Conservation (phyloP, 257 asterid genomes). For the Solanum infundibuliforme region DNA sequence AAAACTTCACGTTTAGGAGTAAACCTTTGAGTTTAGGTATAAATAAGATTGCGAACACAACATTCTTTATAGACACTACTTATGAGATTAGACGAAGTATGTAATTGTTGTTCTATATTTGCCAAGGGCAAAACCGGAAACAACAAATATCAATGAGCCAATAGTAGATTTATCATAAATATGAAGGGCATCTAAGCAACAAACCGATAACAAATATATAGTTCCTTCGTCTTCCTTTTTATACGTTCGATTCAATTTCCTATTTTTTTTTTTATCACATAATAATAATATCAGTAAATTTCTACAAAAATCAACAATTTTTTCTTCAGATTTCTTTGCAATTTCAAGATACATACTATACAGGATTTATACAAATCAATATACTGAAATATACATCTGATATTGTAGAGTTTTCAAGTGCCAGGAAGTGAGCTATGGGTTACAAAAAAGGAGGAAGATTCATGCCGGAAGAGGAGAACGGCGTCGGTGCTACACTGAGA, state of each 20-base stretch:
- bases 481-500: conserved; percentile 21
- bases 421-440: conserved; percentile 41
- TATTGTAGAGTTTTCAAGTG: background rate
- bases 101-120: too few relatives aligned
- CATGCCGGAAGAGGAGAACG: conserved; percentile 20
- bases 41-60: background rate
- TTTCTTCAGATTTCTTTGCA: background rate
- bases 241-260: background rate
- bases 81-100: background rate
- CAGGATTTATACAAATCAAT: background rate
- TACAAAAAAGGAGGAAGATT: conserved; percentile 30
- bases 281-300: background rate
- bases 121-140: background rate
- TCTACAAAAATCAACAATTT: background rate
- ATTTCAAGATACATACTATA: background rate
- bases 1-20: background rate
- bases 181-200: background rate
- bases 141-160: background rate
- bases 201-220: background rate
- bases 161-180: background rate
- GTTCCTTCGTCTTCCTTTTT: background rate
- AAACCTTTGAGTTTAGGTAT: background rate
- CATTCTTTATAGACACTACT: background rate
- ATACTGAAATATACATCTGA: background rate
- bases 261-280: background rate